Conservation (phyloP, 805 yeast genomes). For the Cyberlindnera galapagoensis region DNA sequence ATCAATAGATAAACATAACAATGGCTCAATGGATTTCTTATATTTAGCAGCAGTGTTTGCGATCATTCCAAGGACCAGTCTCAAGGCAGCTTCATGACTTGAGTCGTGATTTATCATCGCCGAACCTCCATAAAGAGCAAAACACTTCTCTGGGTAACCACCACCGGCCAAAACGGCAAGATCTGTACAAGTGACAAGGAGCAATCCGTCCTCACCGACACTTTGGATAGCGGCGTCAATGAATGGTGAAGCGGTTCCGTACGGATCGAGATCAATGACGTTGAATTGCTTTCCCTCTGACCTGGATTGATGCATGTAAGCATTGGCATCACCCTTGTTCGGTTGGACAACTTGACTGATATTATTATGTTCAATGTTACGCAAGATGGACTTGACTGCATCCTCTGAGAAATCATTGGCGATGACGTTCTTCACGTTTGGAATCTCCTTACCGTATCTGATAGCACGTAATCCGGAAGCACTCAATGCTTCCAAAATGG, state of each 20-base stretch:
- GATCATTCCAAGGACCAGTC: conserved; percentile 73
- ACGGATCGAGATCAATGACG: conserved; percentile 91
- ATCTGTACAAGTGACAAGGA: conserved; percentile 94
- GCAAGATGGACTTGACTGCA: conserved; percentile 75
- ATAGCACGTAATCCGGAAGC: conserved; percentile 96
- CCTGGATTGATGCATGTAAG: conserved; percentile 54
- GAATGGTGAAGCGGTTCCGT: conserved; percentile 96
- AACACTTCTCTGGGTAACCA: conserved; percentile 96
- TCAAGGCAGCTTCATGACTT: conserved; percentile 87
- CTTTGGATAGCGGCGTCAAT: conserved; percentile 85
- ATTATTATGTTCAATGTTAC: conserved; percentile 64
- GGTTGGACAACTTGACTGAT: conserved; percentile 52
- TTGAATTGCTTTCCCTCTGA: conserved; percentile 50
- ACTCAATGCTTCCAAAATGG: conserved; percentile 81
- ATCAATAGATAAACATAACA: conserved; percentile 80
- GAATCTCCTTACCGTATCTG: conserved; percentile 88
- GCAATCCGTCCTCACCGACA: conserved; percentile 76
- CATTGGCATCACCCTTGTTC: conserved; percentile 87
- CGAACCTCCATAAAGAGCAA: conserved; percentile 89
- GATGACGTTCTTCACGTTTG: conserved; percentile 60
- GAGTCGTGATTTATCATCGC: conserved; percentile 68
- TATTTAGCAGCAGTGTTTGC: conserved; percentile 85
- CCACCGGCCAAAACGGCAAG: conserved; percentile 92
- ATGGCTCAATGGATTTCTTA: conserved; percentile 81
- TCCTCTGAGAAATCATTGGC: conserved; percentile 87